phyloP scores from a whole-genome alignment of 208 protist genomes.

The Naegleria fowleri region DNA sequence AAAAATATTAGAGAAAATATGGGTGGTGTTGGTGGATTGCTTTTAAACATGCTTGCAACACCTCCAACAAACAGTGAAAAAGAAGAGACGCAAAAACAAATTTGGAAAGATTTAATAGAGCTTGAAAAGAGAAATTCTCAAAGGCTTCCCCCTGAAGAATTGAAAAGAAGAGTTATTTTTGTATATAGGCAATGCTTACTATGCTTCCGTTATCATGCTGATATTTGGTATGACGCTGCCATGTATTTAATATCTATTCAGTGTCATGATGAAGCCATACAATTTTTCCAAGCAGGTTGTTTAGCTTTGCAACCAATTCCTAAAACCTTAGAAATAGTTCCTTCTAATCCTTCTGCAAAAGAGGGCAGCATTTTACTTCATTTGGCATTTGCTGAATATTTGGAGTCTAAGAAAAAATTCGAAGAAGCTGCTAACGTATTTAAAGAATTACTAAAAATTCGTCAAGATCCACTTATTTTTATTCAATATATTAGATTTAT shows the following conservation, averaged over 20 bases:
- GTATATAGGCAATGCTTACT: conserved; percentile 1
- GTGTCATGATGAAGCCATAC: not conserved
- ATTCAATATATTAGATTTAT: conserved; percentile 27
- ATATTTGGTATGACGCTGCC: conserved; percentile 19
- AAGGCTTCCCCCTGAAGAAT: not conserved
- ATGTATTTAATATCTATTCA: not conserved
- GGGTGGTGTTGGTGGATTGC: not conserved
- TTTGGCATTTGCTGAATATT: conserved; percentile 7
- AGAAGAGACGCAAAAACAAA: conserved; percentile 13
- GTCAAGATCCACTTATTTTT: not conserved
- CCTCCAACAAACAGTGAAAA: not conserved
- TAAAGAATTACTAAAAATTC: not conserved
- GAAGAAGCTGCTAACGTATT: not conserved
- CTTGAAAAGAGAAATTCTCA: conserved; percentile 22
- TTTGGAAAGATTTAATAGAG: conserved; percentile 12
- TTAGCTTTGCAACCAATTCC: not conserved
- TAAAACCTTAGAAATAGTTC: not conserved
- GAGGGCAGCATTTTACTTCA: not conserved
- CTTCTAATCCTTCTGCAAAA: not conserved
- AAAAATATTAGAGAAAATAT: conserved; percentile 23
- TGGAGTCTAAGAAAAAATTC: not conserved
- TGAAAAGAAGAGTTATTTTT: not conserved
- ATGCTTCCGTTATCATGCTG: not conserved
- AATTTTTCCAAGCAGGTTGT: not conserved
- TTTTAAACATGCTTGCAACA: conserved; percentile 21